Percentiles rank a stretch among this genome's conserved stretches.
Conservation (phyloP, 768 basidiomycete species). For the Kwoniella mangroviensis region DNA sequence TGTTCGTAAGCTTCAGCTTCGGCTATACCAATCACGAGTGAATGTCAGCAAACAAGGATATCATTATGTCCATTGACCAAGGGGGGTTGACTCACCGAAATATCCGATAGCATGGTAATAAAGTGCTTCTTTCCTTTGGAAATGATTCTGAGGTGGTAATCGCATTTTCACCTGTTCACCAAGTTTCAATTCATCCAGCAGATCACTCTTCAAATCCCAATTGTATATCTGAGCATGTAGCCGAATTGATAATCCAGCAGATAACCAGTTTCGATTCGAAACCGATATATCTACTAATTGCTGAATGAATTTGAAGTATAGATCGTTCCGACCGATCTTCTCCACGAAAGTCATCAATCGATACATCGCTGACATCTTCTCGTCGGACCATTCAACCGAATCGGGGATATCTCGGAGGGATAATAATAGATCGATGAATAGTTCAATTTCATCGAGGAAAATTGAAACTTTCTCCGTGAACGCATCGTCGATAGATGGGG, state of each 20-base stretch:
- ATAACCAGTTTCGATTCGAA: slow-evolving; percentile 40
- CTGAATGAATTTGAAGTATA: slow-evolving; percentile 95
- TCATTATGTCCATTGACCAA: not conserved
- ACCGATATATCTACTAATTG: slow-evolving; percentile 71
- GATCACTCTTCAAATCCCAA: slow-evolving; percentile 66
- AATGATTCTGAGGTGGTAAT: slow-evolving; percentile 88
- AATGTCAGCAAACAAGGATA: not conserved
- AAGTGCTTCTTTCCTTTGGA: slow-evolving; percentile 90
- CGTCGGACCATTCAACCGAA: slow-evolving; percentile 91
- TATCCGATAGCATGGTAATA: slow-evolving; percentile 92
- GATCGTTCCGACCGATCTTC: slow-evolving; percentile 86
- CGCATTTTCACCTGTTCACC: slow-evolving; percentile 63
- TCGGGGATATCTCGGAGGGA: slow-evolving; percentile 87
- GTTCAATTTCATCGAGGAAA: slow-evolving; percentile 87
- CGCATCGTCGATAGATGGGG: slow-evolving; percentile 76
- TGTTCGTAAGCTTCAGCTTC: slow-evolving; percentile 98
- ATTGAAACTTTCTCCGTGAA: slow-evolving; percentile 75
- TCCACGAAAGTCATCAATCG: slow-evolving; percentile 93
- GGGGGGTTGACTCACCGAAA: slow-evolving; percentile 65
- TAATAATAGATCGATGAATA: slow-evolving; percentile 87
- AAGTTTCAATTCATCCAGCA: slow-evolving; percentile 31
- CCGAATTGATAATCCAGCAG: slow-evolving; percentile 86
- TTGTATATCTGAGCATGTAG: slow-evolving; percentile 90
- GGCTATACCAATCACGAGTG: slow-evolving; percentile 61
- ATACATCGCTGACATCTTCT: slow-evolving; percentile 88